These are phyloP conservation scores for slime mould (Dictyostelium discoideum) DNA, from an alignment of 78 protist species.

Conservation along the genomic window DNA sequence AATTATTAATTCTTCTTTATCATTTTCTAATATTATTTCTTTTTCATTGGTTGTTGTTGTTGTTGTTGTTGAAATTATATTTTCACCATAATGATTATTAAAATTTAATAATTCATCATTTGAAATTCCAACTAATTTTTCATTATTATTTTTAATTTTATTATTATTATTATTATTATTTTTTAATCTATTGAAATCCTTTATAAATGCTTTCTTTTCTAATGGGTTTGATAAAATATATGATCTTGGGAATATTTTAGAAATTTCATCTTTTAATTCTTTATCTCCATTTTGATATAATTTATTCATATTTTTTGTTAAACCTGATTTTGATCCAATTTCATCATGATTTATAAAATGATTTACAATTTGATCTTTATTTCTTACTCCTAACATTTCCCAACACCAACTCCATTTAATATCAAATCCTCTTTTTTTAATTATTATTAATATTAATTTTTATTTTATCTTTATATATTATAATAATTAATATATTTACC, in stretches of 20 bases:
- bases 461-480: too few species aligned
- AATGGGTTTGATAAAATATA: neutral
- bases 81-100: neutral
- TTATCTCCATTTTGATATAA: neutral
- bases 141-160: neutral
- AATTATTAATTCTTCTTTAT: neutral
- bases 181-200: constrained; percentile 13
- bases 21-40: neutral
- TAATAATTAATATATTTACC: neutral
- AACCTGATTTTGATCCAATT: constrained; percentile 52
- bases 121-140: neutral
- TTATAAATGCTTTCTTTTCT: constrained; percentile 16
- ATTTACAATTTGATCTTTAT: constrained; percentile 26
- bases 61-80: neutral
- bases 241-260: constrained; percentile 48
- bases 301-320: constrained; percentile 27
- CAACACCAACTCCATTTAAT: constrained; percentile 70
- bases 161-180: neutral
- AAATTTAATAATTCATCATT: neutral
- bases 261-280: neutral
- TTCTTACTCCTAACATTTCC: neutral
- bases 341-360: constrained; percentile 59
- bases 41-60: neutral
- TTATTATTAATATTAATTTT: too few species aligned
- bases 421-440: neutral